These are phyloP conservation scores for Maudiozyma barnettii DNA, from an alignment of 805 yeast species.

Conservation along the genomic window DNA sequence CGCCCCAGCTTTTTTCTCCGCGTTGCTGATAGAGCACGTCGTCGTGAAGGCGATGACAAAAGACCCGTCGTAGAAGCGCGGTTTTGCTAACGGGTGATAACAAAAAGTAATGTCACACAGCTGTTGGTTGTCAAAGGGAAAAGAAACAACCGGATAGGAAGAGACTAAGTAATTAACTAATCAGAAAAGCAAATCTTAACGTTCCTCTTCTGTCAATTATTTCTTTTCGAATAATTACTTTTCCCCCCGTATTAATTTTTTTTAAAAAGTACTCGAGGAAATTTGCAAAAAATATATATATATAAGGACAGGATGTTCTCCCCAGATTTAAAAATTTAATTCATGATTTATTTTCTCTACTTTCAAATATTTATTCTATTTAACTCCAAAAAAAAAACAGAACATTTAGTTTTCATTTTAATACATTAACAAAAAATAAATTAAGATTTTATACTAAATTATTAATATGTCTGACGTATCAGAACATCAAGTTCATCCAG, in stretches of 20 bases:
- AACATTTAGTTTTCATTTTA: slow-evolving; percentile 1
- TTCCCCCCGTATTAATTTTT: neutral
- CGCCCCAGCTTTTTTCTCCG: neutral
- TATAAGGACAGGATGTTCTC: neutral
- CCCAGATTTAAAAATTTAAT: neutral
- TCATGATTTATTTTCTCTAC: neutral
- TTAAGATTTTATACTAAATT: neutral
- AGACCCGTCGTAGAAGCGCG: neutral
- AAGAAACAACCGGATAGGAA: no score
- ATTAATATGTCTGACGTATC: slow-evolving; percentile 1
- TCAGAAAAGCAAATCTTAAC: no score
- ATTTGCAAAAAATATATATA: neutral
- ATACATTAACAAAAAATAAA: neutral
- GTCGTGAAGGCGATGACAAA: neutral
- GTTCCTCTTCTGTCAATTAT: neutral
- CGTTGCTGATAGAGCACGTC: neutral
- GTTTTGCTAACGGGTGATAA: no score
- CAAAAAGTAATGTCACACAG: neutral
- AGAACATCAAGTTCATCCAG: neutral
- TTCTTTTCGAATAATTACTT: neutral
- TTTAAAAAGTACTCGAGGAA: neutral
- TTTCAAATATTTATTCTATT: neutral
- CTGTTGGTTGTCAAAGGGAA: no score
- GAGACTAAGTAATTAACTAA: neutral
- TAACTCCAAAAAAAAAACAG: neutral